A percentile compares a stretch with the other conserved stretches of the same genome.
phyloP scores from a whole-genome alignment of 192 early-diverging fungal species.

The Mortierella hygrophila region DNA sequence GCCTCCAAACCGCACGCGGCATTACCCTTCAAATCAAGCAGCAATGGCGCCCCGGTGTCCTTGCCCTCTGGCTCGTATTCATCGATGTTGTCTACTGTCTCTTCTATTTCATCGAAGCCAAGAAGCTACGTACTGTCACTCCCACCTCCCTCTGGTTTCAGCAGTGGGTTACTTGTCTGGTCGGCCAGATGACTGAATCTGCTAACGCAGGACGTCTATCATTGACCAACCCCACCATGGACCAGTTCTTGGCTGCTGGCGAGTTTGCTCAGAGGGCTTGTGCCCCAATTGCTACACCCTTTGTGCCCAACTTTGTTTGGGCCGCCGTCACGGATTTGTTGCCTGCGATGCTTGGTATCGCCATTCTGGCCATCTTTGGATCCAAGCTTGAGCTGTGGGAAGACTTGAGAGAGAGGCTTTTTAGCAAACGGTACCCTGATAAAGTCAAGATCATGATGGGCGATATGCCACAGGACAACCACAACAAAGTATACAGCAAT shows the following conservation, averaged over 20 bases:
- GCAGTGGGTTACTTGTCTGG: constrained; percentile 17
- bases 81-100: constrained; percentile 37
- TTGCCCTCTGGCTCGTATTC: constrained; percentile 25
- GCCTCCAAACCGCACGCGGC: constrained; percentile 30
- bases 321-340: constrained; percentile 10
- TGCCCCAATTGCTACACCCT: constrained; percentile 13
- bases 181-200: background rate
- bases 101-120: constrained; percentile 32
- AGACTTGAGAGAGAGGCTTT: constrained; percentile 8
- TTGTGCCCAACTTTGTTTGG: constrained; percentile 30
- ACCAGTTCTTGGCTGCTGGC: constrained; percentile 11
- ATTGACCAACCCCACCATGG: background rate
- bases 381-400: constrained; percentile 29
- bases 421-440: background rate
- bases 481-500: background rate
- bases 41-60: constrained; percentile 43
- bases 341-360: constrained; percentile 13
- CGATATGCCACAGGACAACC: background rate
- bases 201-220: background rate
- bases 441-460: constrained; percentile 10
- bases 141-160: constrained; percentile 13
- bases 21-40: constrained; percentile 26
- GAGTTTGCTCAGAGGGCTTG: constrained; percentile 16
- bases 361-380: constrained; percentile 26
- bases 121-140: constrained; percentile 7